These are phyloP conservation scores for Endoconidiophora laricicola DNA, from an alignment of 2,329 filamentous ascomycete genomes.

Conservation along the genomic window DNA sequence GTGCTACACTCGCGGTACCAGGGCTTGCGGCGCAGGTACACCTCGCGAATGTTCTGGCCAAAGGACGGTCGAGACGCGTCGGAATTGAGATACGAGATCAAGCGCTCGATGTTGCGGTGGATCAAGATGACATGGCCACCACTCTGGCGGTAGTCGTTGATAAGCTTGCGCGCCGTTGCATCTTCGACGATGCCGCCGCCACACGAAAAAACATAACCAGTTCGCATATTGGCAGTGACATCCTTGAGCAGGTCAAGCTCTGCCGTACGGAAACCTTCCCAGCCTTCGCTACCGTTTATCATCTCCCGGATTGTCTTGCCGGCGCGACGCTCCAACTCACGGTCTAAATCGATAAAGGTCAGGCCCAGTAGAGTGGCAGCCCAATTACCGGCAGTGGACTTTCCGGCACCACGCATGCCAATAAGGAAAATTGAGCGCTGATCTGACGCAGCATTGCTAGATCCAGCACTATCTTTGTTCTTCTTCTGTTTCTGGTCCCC, in stretches of 20 bases:
- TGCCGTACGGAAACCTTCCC: conserved; percentile 72
- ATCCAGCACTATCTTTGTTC: no score
- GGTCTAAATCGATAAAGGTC: conserved; percentile 73
- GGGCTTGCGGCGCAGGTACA: conserved; percentile 75
- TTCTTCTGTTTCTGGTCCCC: background rate
- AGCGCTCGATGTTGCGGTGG: conserved; percentile 70
- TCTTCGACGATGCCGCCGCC: conserved; percentile 88
- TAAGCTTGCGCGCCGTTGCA: conserved; percentile 57
- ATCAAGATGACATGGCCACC: conserved; percentile 79
- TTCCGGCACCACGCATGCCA: conserved; percentile 92
- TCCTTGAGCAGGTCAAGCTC: conserved; percentile 61
- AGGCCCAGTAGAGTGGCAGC: conserved; percentile 59
- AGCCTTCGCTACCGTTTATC: conserved; percentile 54
- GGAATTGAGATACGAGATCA: conserved; percentile 73
- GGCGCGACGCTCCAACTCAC: conserved; percentile 60
- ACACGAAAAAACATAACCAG: conserved; percentile 74
- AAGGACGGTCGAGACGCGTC: conserved; percentile 90
- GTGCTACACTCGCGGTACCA: conserved; percentile 93
- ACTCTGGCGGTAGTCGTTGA: conserved; percentile 53
- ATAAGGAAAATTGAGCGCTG: conserved; percentile 73
- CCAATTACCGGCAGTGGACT: conserved; percentile 85
- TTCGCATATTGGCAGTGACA: conserved; percentile 56
- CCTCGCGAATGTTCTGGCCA: conserved; percentile 76
- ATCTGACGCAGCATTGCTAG: background rate
- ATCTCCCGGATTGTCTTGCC: conserved; percentile 73